phyloP scores from a whole-genome alignment of 345 rosid genomes.

The Euphorbia tirucalli region DNA sequence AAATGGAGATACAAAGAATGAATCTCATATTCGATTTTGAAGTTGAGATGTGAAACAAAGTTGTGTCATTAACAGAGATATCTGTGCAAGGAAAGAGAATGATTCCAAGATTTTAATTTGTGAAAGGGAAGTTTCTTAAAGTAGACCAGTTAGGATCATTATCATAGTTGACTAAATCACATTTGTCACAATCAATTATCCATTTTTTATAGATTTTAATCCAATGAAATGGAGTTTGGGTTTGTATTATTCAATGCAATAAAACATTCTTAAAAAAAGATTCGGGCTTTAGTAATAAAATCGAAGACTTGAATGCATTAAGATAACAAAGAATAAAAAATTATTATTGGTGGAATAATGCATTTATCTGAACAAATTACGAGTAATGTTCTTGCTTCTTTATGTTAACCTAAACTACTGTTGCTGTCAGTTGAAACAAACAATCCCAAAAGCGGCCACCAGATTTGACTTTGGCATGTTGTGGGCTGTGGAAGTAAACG shows the following conservation, averaged over 20 bases:
- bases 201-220: background rate
- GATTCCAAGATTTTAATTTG: background rate
- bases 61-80: background rate
- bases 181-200: background rate
- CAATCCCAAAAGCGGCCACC: background rate
- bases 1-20: conserved; percentile 13
- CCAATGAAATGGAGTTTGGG: no score
- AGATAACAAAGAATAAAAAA: background rate
- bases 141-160: no score
- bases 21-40: conserved; percentile 25
- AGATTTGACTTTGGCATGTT: background rate
- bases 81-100: background rate
- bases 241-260: background rate
- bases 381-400: background rate
- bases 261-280: background rate
- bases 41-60: background rate
- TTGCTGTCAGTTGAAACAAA: background rate
- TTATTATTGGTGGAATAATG: background rate
- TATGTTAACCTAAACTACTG: background rate
- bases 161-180: background rate
- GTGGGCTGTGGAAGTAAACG: no score
- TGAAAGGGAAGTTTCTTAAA: background rate
- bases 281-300: no score
- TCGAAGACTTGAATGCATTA: background rate
- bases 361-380: background rate